A percentile compares a stretch with the other conserved stretches of the same genome.
Conservation (phyloP, 768 basidiomycete species). For the Austroboletus festivus region DNA sequence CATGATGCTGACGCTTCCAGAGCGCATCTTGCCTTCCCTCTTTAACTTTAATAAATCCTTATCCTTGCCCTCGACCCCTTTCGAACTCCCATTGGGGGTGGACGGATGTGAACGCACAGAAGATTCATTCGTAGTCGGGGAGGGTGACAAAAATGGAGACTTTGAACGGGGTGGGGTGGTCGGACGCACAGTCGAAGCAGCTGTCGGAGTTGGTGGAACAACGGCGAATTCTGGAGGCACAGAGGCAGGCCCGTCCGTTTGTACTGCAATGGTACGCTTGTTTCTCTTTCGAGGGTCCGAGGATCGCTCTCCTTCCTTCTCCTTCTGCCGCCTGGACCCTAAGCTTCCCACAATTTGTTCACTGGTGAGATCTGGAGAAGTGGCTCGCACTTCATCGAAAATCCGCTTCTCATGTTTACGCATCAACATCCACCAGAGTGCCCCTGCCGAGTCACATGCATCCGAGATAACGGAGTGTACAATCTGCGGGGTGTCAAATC, state of each 20-base stretch:
- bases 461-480: slow-evolving; percentile 89
- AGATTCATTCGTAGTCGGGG: slow-evolving; percentile 49
- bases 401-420: slow-evolving; percentile 69
- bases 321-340: slow-evolving; percentile 32
- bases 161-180: slow-evolving; percentile 49
- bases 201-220: slow-evolving; percentile 76
- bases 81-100: slow-evolving; percentile 63
- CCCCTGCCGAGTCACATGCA: slow-evolving; percentile 89
- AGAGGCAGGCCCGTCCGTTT: slow-evolving; percentile 43
- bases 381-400: slow-evolving; percentile 34
- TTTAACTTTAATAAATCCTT: slow-evolving; percentile 48
- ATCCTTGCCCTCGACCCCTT: slow-evolving; percentile 47
- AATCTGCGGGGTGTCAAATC: slow-evolving; percentile 92
- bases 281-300: slow-evolving; percentile 22
- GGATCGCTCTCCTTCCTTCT: slow-evolving; percentile 21
- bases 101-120: slow-evolving; percentile 59
- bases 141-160: slow-evolving; percentile 58
- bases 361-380: slow-evolving; percentile 15
- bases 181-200: slow-evolving; percentile 36
- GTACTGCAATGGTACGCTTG: slow-evolving; percentile 36
- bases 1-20: slow-evolving; percentile 94
- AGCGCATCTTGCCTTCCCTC: slow-evolving; percentile 58
- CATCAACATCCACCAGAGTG: slow-evolving; percentile 95
- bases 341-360: slow-evolving; percentile 18
- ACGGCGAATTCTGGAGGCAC: slow-evolving; percentile 62